Conservation (phyloP, 176 grass and related monocot species). For the Ensete glaucum region DNA sequence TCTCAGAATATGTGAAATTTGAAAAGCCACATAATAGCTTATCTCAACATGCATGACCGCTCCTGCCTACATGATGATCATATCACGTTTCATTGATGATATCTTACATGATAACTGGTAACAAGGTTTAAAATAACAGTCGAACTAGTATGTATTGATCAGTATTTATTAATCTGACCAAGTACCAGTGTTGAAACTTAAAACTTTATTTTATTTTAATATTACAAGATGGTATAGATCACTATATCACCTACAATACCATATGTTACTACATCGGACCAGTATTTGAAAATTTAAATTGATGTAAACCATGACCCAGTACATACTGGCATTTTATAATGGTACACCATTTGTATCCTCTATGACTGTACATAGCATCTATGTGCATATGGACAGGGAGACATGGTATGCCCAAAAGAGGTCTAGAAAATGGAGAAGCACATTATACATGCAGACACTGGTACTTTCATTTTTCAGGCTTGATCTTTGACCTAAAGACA, state of each 20-base stretch:
- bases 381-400: background rate
- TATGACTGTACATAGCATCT: background rate
- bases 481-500: background rate
- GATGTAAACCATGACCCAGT: background rate
- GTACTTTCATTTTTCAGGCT: background rate
- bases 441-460: background rate
- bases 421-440: background rate
- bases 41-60: background rate
- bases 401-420: background rate
- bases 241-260: no score
- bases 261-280: no score
- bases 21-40: no score
- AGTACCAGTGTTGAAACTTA: no score
- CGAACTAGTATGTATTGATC: no score
- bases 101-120: background rate
- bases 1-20: no score
- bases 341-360: background rate
- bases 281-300: no score
- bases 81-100: background rate
- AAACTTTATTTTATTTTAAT: no score
- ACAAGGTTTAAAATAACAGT: no score
- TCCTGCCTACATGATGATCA: background rate
- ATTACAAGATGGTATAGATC: no score
- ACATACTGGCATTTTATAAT: background rate
- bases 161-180: no score